Conservation (phyloP, 1,139 yeast species). For the Williopsis jadinii region DNA sequence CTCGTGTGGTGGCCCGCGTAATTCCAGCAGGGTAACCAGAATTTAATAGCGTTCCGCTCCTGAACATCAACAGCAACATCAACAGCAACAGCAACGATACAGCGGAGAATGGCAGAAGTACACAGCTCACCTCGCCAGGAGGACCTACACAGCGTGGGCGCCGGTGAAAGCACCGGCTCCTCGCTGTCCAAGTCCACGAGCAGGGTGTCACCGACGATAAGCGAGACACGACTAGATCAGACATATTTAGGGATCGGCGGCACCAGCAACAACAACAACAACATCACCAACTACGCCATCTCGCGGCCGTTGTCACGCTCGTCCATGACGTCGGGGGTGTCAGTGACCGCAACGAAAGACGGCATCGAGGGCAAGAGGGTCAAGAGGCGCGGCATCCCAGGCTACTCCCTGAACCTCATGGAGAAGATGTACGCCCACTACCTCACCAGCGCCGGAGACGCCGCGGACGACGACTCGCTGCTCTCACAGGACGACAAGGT, state of each 20-base stretch:
- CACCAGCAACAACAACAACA: too few relatives aligned
- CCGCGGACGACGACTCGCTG: slow-evolving; percentile 2
- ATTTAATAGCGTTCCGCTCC: too few relatives aligned
- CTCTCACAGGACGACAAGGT: slow-evolving; percentile 6
- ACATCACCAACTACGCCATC: slow-evolving; percentile 1
- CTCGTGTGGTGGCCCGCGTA: too few relatives aligned
- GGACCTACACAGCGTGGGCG: background rate
- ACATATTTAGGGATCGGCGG: too few relatives aligned
- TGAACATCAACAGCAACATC: too few relatives aligned
- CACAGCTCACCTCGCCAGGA: background rate
- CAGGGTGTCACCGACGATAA: too few relatives aligned
- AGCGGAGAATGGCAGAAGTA: slow-evolving; percentile 1
- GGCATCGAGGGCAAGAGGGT: slow-evolving; percentile 60
- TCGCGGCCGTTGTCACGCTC: slow-evolving; percentile 51
- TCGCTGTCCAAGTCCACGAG: too few relatives aligned
- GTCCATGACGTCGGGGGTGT: slow-evolving; percentile 57
- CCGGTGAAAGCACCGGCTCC: too few relatives aligned
- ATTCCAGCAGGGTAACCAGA: too few relatives aligned
- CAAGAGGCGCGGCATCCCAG: slow-evolving; percentile 38
- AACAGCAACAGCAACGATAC: too few relatives aligned
- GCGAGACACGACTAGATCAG: too few relatives aligned
- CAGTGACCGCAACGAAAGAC: slow-evolving; percentile 68
- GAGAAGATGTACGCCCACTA: slow-evolving; percentile 25
- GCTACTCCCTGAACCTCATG: slow-evolving; percentile 26
- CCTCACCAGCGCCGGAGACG: slow-evolving; percentile 6